Conservation (phyloP, 345 rosid genomes). For the Citrus hindsii region DNA sequence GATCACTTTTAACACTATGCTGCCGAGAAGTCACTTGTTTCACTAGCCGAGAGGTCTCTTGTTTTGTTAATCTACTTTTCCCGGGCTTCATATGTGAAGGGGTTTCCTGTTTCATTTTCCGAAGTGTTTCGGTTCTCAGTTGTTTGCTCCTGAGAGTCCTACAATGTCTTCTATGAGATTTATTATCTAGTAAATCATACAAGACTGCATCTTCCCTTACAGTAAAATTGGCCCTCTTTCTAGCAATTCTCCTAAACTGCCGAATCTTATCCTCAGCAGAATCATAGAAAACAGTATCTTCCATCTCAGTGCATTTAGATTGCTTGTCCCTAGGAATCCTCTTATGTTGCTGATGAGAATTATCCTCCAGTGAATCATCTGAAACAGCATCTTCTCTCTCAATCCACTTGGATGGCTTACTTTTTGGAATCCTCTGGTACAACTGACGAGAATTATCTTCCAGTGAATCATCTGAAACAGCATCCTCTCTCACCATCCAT, state of each 20-base stretch:
- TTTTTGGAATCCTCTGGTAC: slow-evolving; percentile 39
- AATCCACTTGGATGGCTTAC: slow-evolving; percentile 31
- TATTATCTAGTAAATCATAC: slow-evolving; percentile 44
- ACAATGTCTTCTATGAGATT: slow-evolving; percentile 16
- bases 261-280: slow-evolving; percentile 27
- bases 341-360: slow-evolving; percentile 20
- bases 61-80: slow-evolving; percentile 8
- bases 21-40: slow-evolving; percentile 36
- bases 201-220: slow-evolving; percentile 47
- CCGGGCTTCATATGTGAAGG: slow-evolving; percentile 9
- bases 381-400: slow-evolving; percentile 35
- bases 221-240: slow-evolving; percentile 21
- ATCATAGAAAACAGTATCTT: slow-evolving; percentile 34
- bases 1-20: slow-evolving; percentile 28
- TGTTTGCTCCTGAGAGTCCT: slow-evolving; percentile 35
- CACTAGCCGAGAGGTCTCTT: slow-evolving; percentile 19
- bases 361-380: slow-evolving; percentile 36
- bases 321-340: slow-evolving; percentile 27
- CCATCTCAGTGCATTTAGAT: slow-evolving; percentile 30
- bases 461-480: slow-evolving; percentile 26
- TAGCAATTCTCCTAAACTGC: slow-evolving; percentile 24
- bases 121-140: slow-evolving; percentile 10
- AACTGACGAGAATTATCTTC: slow-evolving; percentile 33
- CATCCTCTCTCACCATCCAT: slow-evolving; percentile 22
- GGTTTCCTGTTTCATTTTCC: slow-evolving; percentile 4